Evolutionary conservation across 2,329 filamentous ascomycete species (phyloP).

Genomic region (Coniochaeta sp.): DNA sequence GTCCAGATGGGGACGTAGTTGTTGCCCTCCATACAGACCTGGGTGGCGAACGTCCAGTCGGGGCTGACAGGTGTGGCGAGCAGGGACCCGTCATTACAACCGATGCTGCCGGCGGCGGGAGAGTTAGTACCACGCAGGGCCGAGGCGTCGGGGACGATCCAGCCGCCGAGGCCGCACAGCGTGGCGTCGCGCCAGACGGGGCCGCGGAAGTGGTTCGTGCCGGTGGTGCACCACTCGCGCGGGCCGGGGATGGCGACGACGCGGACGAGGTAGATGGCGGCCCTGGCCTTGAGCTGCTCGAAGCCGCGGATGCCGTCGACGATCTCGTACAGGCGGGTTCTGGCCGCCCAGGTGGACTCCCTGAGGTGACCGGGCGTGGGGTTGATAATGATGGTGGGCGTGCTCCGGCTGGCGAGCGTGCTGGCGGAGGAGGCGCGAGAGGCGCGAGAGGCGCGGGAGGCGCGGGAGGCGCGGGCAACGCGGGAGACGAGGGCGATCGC

Average conservation of each 20-base stretch:
- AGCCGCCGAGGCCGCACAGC: slow-evolving; percentile 13
- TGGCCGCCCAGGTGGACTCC: not conserved
- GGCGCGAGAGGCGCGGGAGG: no score
- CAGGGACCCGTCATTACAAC: no score
- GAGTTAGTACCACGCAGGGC: slow-evolving; percentile 1
- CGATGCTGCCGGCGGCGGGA: not conserved
- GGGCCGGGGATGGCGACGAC: slow-evolving; percentile 9
- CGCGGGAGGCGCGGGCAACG: no score
- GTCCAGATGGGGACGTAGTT: slow-evolving; percentile 12
- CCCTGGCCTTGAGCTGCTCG: slow-evolving; percentile 7
- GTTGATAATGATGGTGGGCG: not conserved
- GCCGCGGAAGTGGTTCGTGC: slow-evolving; percentile 8
- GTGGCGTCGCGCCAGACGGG: slow-evolving; percentile 6
- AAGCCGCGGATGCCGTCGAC: slow-evolving; percentile 1
- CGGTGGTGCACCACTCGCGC: slow-evolving; percentile 5
- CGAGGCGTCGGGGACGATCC: slow-evolving; percentile 9
- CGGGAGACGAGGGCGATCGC: no score
- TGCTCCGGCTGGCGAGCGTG: not conserved
- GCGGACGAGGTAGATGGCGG: slow-evolving; percentile 16
- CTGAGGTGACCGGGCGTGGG: no score
- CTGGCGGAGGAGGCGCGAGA: not conserved
- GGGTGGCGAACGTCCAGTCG: slow-evolving; percentile 4
- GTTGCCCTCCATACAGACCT: slow-evolving; percentile 9
- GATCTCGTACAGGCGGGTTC: slow-evolving; percentile 2
- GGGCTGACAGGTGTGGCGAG: not conserved